Percentiles rank a stretch among this genome's conserved stretches.
phyloP scores from a whole-genome alignment of 768 basidiomycete species.

The Tylopilus plumbeoviolaceoides region DNA sequence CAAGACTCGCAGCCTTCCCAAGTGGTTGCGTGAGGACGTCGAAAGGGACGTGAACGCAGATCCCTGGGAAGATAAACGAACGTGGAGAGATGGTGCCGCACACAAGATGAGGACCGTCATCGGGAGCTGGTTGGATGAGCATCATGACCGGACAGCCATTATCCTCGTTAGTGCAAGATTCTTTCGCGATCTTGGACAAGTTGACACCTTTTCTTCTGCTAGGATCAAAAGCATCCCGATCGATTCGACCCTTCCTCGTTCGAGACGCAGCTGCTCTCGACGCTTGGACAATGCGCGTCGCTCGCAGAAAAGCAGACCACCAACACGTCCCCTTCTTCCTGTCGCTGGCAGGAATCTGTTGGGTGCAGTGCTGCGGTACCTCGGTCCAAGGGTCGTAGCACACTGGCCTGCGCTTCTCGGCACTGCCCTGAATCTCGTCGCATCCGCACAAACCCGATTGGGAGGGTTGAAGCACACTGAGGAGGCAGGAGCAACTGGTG shows the following conservation, averaged over 20 bases:
- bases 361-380: constrained; percentile 75
- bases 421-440: constrained; percentile 61
- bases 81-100: constrained; percentile 80
- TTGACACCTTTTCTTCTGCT: neutral
- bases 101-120: no score
- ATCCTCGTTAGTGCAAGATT: constrained; percentile 29
- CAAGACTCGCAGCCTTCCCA: constrained; percentile 5
- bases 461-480: constrained; percentile 26
- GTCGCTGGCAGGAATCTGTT: constrained; percentile 54
- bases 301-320: constrained; percentile 86
- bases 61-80: constrained; percentile 62
- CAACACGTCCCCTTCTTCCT: constrained; percentile 85
- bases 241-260: no score
- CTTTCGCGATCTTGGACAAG: neutral
- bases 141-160: no score
- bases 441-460: constrained; percentile 58
- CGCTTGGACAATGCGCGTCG: constrained; percentile 65
- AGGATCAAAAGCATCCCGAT: constrained; percentile 38
- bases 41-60: constrained; percentile 23
- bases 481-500: constrained; percentile 17
- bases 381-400: constrained; percentile 64
- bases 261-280: constrained; percentile 68
- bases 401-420: constrained; percentile 78
- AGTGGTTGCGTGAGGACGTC: constrained; percentile 25
- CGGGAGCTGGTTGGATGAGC: no score